These are phyloP conservation scores for Fusarium sp. DNA, from an alignment of 2,329 filamentous ascomycete species.

Conservation along the genomic window DNA sequence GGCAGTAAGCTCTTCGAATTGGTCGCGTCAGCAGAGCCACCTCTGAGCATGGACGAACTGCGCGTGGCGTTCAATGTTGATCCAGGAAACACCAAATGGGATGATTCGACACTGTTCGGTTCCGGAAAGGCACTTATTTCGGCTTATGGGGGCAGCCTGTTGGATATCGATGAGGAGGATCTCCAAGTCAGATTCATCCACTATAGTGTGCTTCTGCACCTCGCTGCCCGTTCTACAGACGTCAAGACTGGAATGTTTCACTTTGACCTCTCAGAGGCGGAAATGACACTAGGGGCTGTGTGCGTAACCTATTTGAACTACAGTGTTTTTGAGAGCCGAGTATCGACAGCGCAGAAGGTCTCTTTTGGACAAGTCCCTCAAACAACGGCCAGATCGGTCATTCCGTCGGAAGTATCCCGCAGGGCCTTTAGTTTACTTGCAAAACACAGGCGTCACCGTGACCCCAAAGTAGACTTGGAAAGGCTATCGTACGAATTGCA, in stretches of 20 bases:
- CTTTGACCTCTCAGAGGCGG: background rate
- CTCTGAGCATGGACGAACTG: background rate
- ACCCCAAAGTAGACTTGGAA: background rate
- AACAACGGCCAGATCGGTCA: background rate
- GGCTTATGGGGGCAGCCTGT: background rate
- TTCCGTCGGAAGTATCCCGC: background rate
- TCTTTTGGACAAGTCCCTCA: background rate
- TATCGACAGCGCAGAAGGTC: background rate
- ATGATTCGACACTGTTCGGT: background rate
- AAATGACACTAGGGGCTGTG: background rate
- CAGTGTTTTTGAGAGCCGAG: background rate
- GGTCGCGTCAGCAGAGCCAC: background rate
- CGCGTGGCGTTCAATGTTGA: background rate
- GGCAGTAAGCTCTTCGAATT: background rate
- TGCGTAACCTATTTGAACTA: background rate
- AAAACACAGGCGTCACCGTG: background rate
- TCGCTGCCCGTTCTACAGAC: background rate
- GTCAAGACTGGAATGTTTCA: background rate
- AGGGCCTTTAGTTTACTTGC: background rate
- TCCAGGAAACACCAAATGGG: background rate
- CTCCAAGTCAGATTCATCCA: background rate
- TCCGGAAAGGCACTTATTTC: background rate
- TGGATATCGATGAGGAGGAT: background rate
- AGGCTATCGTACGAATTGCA: background rate
- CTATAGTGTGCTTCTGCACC: background rate